A percentile compares a stretch with the other conserved stretches of the same genome.
Evolutionary conservation across 2,329 filamentous ascomycete genomes (phyloP).

Genomic region (Exophiala sp.): DNA sequence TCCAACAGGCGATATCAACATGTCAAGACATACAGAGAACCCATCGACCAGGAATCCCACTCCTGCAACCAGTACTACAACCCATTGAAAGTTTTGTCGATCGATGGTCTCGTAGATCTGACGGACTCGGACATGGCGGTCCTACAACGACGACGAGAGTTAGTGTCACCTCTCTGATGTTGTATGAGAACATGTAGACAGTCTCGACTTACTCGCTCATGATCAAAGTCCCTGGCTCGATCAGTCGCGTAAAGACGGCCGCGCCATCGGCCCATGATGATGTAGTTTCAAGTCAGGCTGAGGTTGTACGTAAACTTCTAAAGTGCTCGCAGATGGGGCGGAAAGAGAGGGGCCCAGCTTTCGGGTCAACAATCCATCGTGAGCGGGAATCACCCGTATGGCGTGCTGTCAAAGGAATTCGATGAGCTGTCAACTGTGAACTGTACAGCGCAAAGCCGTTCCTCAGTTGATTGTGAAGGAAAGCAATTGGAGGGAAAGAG

Average conservation of each 20-base stretch:
- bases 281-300: not conserved
- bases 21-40: slow-evolving; percentile 34
- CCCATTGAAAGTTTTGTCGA: slow-evolving; percentile 41
- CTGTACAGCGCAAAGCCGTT: no score
- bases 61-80: slow-evolving; percentile 46
- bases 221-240: slow-evolving; percentile 43
- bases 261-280: slow-evolving; percentile 20
- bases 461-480: no score
- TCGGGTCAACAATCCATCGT: not conserved
- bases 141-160: slow-evolving; percentile 27
- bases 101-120: slow-evolving; percentile 46
- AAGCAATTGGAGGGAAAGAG: not conserved
- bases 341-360: slow-evolving; percentile 10
- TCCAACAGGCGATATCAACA: slow-evolving; percentile 14
- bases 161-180: not conserved
- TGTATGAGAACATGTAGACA: not conserved
- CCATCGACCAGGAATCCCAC: slow-evolving; percentile 51
- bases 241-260: slow-evolving; percentile 41
- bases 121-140: slow-evolving; percentile 42
- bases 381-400: not conserved
- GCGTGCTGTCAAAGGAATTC: not conserved
- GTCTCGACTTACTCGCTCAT: slow-evolving; percentile 34
- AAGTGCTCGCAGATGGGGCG: slow-evolving; percentile 6
- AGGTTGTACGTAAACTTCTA: not conserved
- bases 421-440: no score